Evolutionary conservation across 2,329 filamentous ascomycete species (phyloP), one percentile per base, ranked within the genome.

Genomic region (Microdochium paspali): DNA sequence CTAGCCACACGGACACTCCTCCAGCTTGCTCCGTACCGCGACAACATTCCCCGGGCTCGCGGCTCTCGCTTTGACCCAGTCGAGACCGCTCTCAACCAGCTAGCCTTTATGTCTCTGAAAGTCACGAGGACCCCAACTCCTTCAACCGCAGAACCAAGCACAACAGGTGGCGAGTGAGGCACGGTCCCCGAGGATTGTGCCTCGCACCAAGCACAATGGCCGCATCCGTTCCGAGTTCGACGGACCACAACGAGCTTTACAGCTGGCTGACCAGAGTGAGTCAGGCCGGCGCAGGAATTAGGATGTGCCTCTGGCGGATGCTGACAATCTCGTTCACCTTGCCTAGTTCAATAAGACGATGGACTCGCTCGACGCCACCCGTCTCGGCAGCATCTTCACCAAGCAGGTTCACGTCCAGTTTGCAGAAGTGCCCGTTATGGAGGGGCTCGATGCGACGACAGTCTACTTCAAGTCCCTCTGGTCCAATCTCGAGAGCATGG

Each of bases 351-450:
- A 54, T 24, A 45, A 46, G 5, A 35, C 35, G 7, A 50, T 50
- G 28, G 55, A 57, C 24, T 55, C 53, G 2, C 51, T 56, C 18
- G 53, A 57, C 23, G 25, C 43, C n/a, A 46, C 48, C 18, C 49
- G 44, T 10, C 43, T 57, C 13, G 31, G 25, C 12, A 47, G 40
- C 2, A 50, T 56, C 44, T 57, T 55, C 26, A 40, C 53, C 12
- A 49, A 51, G 28, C 47, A 54, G 35, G 49, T 53, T 2, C 49
- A 46, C 18, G 45, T 57, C 18, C 54, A 55, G 35, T 57, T 57
- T 32, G 51, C 49, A 13, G 56, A 56, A 18, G 44, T 46, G 46
- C 55, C 54, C 18, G n/a, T 55, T 18, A 25, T 56, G 10, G 25
- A 50, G 3, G 54, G 55, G n/a, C 43, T 54, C 2, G 55, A 54